These are phyloP conservation scores for Neobulgaria alba DNA, from an alignment of 2,329 filamentous ascomycete genomes.

Conservation along the genomic window DNA sequence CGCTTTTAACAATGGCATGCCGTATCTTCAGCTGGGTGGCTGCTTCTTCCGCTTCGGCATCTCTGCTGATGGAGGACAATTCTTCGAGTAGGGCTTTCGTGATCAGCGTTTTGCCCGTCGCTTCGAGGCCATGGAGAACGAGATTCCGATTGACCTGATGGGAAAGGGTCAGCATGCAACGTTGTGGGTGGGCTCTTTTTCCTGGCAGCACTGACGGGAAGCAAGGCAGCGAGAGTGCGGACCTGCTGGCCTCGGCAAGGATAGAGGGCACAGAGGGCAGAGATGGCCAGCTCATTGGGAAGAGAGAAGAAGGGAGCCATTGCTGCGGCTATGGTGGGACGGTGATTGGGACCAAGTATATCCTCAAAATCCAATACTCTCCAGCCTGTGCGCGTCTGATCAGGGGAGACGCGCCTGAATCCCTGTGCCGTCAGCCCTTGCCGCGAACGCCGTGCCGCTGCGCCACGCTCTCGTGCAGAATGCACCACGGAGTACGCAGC, in stretches of 20 bases:
- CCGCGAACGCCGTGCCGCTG: too few species aligned
- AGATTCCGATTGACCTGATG: constrained; percentile 40
- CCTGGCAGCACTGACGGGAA: constrained; percentile 31
- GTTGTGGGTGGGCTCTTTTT: background rate
- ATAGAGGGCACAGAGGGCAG: constrained; percentile 39
- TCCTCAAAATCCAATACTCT: too few species aligned
- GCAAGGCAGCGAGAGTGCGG: constrained; percentile 45
- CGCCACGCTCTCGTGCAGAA: too few species aligned
- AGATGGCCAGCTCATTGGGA: constrained; percentile 42
- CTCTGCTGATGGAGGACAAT: constrained; percentile 33
- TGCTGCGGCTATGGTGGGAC: constrained; percentile 6
- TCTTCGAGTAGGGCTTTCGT: constrained; percentile 50
- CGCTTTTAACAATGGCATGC: constrained; percentile 57
- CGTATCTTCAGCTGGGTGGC: constrained; percentile 31
- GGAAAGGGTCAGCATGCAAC: background rate
- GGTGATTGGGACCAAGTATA: too few species aligned
- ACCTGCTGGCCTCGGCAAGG: constrained; percentile 53
- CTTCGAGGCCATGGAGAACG: constrained; percentile 74
- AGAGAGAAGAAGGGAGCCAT: constrained; percentile 40
- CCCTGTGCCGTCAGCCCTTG: too few species aligned
- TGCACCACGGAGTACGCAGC: too few species aligned
- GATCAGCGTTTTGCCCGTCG: constrained; percentile 77
- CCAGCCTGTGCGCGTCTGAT: too few species aligned
- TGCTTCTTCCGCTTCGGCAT: constrained; percentile 43
- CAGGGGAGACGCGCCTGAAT: too few species aligned